Evolutionary conservation across 23 red algal genomes (phyloP), one percentile per base, ranked within the genome.

Genomic region (Gracilaria domingensis): DNA sequence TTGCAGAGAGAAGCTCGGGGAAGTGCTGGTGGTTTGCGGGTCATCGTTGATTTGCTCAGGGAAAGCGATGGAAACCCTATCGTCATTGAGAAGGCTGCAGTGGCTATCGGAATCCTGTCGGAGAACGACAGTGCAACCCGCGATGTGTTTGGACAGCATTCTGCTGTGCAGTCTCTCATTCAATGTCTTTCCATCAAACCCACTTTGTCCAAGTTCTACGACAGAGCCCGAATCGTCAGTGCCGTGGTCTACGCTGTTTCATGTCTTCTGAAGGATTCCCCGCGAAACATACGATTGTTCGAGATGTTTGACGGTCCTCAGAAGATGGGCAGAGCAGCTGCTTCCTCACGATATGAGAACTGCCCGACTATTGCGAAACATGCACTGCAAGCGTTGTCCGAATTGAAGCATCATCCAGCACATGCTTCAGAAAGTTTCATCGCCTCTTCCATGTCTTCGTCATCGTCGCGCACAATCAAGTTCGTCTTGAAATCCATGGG

Each of bases 291-390:
- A 2, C 30, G 87, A 29, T 74, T 90, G 53, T 90, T 90, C 62
- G 87, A 90, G 44, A 90, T 90, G 87, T 90, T 90, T 90, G 87
- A 90, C 44, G 87, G 87, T 12, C 74, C 87, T 58, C 71, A 90
- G 66, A 90, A 90, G 30, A 90, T 90, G 87, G 87, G 87, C 8
- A 90, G 79, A 81, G 87, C 58, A 23, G 87, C 87, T 35, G 87
- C 87, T 72, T 90, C 87, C 12, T 70, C 71, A 34, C 71, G 87
- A 48, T 90, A 90, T 58, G 87, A 90, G 76, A 90, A 90, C 40
- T 66, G 74, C 23, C 87, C 87, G 17, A 58, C 66, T 44, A 79
- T 90, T 4, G 66, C 87, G 79, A 90, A 66, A n/a, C 51, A 90
- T 36, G 87, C 87, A 21, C 64, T 90, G 17, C 73, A 75, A 48